A percentile compares a stretch with the other conserved stretches of the same genome.
Evolutionary conservation across 2,329 filamentous ascomycete genomes (phyloP).

Genomic region (Fusarium continuum): DNA sequence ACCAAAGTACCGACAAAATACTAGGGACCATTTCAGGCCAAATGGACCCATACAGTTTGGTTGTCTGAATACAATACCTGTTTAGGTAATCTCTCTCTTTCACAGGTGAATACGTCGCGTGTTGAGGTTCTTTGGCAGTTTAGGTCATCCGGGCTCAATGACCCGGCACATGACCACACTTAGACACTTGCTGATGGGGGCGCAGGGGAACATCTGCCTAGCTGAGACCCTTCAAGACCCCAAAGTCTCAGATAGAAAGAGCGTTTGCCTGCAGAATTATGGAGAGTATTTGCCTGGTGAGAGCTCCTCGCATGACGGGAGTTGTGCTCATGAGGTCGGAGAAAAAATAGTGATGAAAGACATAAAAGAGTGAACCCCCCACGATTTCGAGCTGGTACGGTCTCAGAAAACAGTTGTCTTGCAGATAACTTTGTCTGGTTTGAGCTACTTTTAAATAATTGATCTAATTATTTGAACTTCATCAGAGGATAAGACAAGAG

Average conservation of each 20-base stretch:
- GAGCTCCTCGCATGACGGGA: constrained; percentile 36
- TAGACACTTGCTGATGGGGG: constrained; percentile 33
- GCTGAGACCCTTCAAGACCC: constrained; percentile 5
- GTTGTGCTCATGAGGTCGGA: constrained; percentile 34
- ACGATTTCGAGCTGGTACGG: background rate
- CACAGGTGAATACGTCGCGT: constrained; percentile 29
- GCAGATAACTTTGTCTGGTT: background rate
- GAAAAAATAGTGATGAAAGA: background rate
- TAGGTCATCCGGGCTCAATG: constrained; percentile 34
- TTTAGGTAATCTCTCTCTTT: constrained; percentile 1
- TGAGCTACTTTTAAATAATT: background rate
- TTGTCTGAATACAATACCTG: background rate
- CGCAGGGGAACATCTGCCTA: constrained; percentile 39
- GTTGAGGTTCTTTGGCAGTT: constrained; percentile 12
- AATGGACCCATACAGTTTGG: background rate
- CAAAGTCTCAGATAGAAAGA: constrained; percentile 1
- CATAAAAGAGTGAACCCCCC: constrained; percentile 31
- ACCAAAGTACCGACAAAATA: background rate
- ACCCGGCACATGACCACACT: constrained; percentile 36
- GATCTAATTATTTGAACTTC: background rate
- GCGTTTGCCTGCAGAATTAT: constrained; percentile 2
- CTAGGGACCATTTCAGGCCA: background rate
- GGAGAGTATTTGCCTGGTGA: constrained; percentile 9
- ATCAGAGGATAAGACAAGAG: background rate
- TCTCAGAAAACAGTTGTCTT: background rate